phyloP scores from a whole-genome alignment of 2,329 filamentous ascomycete species.

The Monosporascus sp. region DNA sequence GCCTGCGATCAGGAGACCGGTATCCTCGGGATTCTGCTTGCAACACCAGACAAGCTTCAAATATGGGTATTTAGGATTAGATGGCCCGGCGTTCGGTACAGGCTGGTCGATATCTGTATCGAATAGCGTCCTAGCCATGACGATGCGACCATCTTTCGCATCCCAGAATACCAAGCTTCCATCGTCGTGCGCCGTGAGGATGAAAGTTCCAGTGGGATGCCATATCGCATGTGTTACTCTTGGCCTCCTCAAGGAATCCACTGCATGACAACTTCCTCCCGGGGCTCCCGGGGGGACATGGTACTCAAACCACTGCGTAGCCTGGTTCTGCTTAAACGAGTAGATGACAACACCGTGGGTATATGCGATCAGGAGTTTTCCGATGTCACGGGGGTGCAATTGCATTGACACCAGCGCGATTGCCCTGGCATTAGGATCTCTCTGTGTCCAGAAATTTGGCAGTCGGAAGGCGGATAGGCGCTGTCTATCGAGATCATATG shows the following conservation, averaged over 20 bases:
- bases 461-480: conserved; percentile 71
- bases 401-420: conserved; percentile 68
- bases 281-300: conserved; percentile 75
- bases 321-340: conserved; percentile 86
- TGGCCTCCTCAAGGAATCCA: conserved; percentile 63
- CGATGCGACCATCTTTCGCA: conserved; percentile 75
- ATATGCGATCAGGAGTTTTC: conserved; percentile 88
- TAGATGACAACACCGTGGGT: conserved; percentile 82
- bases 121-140: conserved; percentile 78
- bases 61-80: conserved; percentile 67
- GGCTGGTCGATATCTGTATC: conserved; percentile 70
- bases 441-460: conserved; percentile 79
- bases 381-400: conserved; percentile 87
- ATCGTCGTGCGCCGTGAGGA: conserved; percentile 84
- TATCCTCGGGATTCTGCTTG: conserved; percentile 90
- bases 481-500: conserved; percentile 89
- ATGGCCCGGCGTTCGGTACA: conserved; percentile 42
- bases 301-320: conserved; percentile 78
- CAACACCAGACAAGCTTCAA: conserved; percentile 86
- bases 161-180: conserved; percentile 94
- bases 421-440: conserved; percentile 60
- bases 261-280: conserved; percentile 66
- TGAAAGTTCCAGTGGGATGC: conserved; percentile 91
- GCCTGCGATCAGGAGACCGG: conserved; percentile 79
- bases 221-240: conserved; percentile 78